Conservation (phyloP, 169 alveolate species). For the Amoebophrya sp. region DNA sequence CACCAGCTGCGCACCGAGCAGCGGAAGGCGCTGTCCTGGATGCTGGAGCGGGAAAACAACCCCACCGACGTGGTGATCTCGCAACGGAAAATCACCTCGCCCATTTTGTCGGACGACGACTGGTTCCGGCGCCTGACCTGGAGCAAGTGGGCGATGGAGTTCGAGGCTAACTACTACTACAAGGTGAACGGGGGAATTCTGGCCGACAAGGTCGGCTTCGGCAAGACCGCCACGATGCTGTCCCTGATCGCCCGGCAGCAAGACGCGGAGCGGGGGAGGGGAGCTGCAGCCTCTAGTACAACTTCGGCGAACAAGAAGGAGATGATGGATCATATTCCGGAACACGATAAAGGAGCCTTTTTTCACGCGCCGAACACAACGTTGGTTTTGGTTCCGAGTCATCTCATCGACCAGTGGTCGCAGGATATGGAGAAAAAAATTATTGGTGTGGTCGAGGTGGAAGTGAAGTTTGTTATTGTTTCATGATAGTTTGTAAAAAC, state of each 20-base stretch:
- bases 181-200: background rate
- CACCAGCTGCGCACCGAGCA: background rate
- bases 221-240: background rate
- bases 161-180: background rate
- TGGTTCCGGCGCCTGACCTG: background rate
- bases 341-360: background rate
- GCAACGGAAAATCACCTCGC: background rate
- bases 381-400: background rate
- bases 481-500: too few relatives aligned
- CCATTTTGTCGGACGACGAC: background rate
- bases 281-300: background rate
- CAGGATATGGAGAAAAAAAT: background rate
- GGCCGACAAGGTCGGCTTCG: background rate
- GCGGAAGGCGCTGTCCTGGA: background rate
- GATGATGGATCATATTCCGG: too few relatives aligned
- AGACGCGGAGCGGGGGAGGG: too few relatives aligned
- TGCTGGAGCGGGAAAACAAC: background rate
- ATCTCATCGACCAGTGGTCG: background rate
- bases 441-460: too few relatives aligned
- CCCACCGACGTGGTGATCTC: background rate
- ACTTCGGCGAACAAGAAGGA: too few relatives aligned
- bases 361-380: background rate
- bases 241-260: background rate
- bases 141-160: too few relatives aligned
- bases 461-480: too few relatives aligned